These are phyloP conservation scores for Dactylellina leptospora DNA, from an alignment of 2,329 filamentous ascomycete genomes.

Conservation along the genomic window DNA sequence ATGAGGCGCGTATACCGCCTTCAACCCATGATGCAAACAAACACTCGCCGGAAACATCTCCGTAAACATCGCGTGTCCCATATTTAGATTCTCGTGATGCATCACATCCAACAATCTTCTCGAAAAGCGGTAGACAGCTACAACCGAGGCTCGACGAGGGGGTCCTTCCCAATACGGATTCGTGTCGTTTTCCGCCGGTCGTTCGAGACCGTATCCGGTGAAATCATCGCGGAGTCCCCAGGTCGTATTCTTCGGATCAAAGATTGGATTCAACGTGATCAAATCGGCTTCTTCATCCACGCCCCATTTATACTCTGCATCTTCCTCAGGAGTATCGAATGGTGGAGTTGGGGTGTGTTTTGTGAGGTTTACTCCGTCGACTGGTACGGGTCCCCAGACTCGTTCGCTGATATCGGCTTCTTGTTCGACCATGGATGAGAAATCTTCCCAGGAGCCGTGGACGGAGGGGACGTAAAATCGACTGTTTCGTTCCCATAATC, in stretches of 20 bases:
- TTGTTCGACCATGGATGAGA: constrained; percentile 72
- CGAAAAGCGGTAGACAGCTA: constrained; percentile 85
- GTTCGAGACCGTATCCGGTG: constrained; percentile 70
- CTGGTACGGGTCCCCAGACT: constrained; percentile 77
- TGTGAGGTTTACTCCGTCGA: constrained; percentile 73
- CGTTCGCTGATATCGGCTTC: constrained; percentile 66
- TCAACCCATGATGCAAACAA: constrained; percentile 89
- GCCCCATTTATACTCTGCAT: constrained; percentile 80
- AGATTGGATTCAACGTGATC: constrained; percentile 90
- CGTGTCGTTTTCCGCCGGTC: constrained; percentile 6
- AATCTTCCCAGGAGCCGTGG: constrained; percentile 82
- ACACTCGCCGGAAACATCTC: constrained; percentile 95
- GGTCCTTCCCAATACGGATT: constrained; percentile 69
- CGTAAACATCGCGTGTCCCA: constrained; percentile 88
- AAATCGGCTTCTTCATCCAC: constrained; percentile 89
- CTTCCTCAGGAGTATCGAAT: constrained; percentile 76
- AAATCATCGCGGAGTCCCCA: constrained; percentile 86
- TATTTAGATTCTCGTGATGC: constrained; percentile 86
- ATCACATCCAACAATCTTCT: constrained; percentile 81
- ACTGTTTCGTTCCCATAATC: constrained; percentile 80
- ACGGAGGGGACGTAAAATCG: constrained; percentile 80
- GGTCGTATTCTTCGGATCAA: constrained; percentile 84
- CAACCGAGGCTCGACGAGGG: constrained; percentile 83
- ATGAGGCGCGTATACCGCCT: constrained; percentile 90
- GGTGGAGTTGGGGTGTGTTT: constrained; percentile 75